Conservation (phyloP, 371 early-diverging fungal species). For the Lichtheimia ramosa region DNA sequence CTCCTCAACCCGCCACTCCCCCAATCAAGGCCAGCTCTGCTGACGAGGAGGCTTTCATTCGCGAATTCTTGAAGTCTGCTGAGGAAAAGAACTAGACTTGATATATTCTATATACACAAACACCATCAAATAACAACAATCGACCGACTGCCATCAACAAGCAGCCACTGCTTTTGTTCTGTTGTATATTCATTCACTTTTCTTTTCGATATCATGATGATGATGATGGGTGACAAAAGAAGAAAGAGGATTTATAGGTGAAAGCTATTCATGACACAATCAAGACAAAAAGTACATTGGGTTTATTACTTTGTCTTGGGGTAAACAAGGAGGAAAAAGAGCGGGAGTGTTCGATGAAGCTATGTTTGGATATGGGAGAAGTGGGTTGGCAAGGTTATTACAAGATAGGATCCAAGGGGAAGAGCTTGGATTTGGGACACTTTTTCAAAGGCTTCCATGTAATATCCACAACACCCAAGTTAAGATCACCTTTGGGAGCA, state of each 20-base stretch:
- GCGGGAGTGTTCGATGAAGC: not conserved
- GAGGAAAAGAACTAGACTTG: slow-evolving; percentile 55
- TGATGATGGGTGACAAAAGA: too few relatives aligned
- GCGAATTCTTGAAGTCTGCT: slow-evolving; percentile 66
- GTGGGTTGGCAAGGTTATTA: not conserved
- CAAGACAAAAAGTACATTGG: too few relatives aligned
- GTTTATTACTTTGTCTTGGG: too few relatives aligned
- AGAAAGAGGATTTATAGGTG: too few relatives aligned
- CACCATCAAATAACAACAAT: not conserved
- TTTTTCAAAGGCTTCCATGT: slow-evolving; percentile 36
- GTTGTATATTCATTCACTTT: too few relatives aligned
- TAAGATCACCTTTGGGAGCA: slow-evolving; percentile 32
- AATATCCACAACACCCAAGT: slow-evolving; percentile 45
- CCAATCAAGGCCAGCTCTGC: slow-evolving; percentile 67
- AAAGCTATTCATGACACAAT: too few relatives aligned
- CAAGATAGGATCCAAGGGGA: slow-evolving; percentile 4
- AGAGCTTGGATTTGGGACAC: slow-evolving; percentile 29
- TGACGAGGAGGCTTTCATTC: slow-evolving; percentile 69
- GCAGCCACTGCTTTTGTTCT: too few relatives aligned
- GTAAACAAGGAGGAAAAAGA: too few relatives aligned
- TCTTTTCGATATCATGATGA: too few relatives aligned
- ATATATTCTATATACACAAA: not conserved
- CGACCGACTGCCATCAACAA: too few relatives aligned
- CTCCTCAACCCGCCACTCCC: slow-evolving; percentile 51
- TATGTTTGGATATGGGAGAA: not conserved